Evolutionary conservation across 2,329 filamentous ascomycete species (phyloP).

Genomic region (Ceratocystis colombiana): DNA sequence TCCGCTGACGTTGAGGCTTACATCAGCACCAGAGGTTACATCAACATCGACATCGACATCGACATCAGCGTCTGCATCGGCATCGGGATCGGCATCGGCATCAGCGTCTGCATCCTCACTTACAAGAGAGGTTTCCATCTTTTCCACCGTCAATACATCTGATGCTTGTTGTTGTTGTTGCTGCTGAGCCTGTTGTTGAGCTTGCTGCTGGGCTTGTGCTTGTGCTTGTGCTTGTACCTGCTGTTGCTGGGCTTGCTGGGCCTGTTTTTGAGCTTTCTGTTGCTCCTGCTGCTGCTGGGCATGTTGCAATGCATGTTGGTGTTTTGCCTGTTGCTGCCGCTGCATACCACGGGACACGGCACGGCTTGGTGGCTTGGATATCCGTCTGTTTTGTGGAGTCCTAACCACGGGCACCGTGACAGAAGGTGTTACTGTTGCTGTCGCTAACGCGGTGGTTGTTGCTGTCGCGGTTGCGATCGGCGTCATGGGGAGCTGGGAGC

Average conservation of each 20-base stretch:
- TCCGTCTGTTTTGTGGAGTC: constrained; percentile 25
- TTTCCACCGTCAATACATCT: constrained; percentile 24
- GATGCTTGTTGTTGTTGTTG: constrained; percentile 31
- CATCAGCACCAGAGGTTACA: constrained; percentile 29
- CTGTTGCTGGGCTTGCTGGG: constrained; percentile 31
- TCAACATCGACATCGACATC: constrained; percentile 30
- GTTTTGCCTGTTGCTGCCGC: constrained; percentile 26
- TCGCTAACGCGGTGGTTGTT: not conserved
- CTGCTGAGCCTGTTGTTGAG: constrained; percentile 30
- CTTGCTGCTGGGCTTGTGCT: constrained; percentile 32
- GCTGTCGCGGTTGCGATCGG: not conserved
- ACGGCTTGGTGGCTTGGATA: constrained; percentile 25
- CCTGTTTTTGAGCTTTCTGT: constrained; percentile 30
- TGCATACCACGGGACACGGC: constrained; percentile 20
- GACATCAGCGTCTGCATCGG: constrained; percentile 35
- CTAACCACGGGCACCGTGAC: constrained; percentile 26
- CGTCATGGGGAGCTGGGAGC: constrained; percentile 24
- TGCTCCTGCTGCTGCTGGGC: constrained; percentile 30
- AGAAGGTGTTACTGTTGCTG: constrained; percentile 27
- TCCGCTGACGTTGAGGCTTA: constrained; percentile 25
- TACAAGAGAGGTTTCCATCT: constrained; percentile 35
- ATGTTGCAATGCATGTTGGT: constrained; percentile 27
- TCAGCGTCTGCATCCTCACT: constrained; percentile 37
- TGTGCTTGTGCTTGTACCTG: constrained; percentile 29
- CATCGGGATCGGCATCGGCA: constrained; percentile 29